Percentiles rank a stretch among this genome's conserved stretches.
These are phyloP conservation scores for Caryopteris hybrid DNA, from an alignment of 305 asterid species.

Conservation along the genomic window DNA sequence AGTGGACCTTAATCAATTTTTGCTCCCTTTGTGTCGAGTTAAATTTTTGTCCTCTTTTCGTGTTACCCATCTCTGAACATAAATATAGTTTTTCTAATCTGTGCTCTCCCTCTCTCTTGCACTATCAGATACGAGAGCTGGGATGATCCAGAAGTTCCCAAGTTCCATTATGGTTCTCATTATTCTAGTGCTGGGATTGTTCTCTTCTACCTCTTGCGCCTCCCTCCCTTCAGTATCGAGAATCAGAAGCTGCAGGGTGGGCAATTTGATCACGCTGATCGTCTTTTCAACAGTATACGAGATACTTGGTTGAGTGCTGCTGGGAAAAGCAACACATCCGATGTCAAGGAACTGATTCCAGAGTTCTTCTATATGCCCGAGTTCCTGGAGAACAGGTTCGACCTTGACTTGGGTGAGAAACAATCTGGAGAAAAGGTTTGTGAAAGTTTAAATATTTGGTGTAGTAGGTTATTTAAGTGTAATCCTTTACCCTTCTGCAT, in stretches of 20 bases:
- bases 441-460: constrained; percentile 10
- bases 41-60: background rate
- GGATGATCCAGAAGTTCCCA: constrained; percentile 99
- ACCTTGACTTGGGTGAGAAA: constrained; percentile 99
- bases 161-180: constrained; percentile 99
- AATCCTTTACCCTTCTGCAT: background rate
- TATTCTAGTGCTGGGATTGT: constrained; percentile 99
- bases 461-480: background rate
- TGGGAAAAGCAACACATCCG: constrained; percentile 97
- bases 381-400: constrained; percentile 80
- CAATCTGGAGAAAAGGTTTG: constrained; percentile 99
- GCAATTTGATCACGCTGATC: constrained; percentile 99
- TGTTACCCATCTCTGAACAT: background rate
- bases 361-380: constrained; percentile 98
- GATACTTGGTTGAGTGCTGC: constrained; percentile 99
- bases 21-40: background rate
- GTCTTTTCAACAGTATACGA: constrained; percentile 86
- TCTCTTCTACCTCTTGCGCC: constrained; percentile 92
- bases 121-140: constrained; percentile 86
- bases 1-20: constrained; percentile 8
- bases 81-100: constrained; percentile 14
- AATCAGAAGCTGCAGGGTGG: constrained; percentile 99
- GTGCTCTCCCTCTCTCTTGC: constrained; percentile 9
- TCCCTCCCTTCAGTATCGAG: constrained; percentile 92
- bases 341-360: constrained; percentile 97